Evolutionary conservation across 768 basidiomycete species (phyloP).

Genomic region (Amanita thiersii): DNA sequence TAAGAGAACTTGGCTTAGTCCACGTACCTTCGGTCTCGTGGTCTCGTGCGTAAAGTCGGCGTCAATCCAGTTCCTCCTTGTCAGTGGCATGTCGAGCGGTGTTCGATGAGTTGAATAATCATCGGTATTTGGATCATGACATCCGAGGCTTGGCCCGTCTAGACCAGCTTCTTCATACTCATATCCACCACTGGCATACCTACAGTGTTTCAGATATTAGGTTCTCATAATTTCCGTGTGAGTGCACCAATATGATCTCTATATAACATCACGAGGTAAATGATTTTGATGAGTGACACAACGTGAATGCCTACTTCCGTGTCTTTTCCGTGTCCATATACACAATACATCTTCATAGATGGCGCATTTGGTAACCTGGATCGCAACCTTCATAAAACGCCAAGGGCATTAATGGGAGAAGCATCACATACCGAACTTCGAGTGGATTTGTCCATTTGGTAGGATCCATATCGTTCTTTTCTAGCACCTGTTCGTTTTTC

Average conservation of each 20-base stretch:
- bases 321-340: conserved; percentile 94
- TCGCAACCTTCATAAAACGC: background rate
- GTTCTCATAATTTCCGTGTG: background rate
- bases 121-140: conserved; percentile 32
- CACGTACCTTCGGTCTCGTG: conserved; percentile 43
- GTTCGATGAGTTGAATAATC: conserved; percentile 35
- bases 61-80: conserved; percentile 63
- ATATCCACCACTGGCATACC: conserved; percentile 68
- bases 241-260: conserved; percentile 85
- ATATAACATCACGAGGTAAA: conserved; percentile 2
- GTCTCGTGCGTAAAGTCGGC: conserved; percentile 64
- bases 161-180: conserved; percentile 52
- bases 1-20: background rate
- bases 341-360: conserved; percentile 85
- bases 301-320: conserved; percentile 57
- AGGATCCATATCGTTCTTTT: conserved; percentile 61
- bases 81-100: conserved; percentile 29
- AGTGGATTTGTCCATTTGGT: conserved; percentile 92
- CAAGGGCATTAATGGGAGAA: background rate
- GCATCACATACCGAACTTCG: conserved; percentile 50
- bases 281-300: background rate
- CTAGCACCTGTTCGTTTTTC: conserved; percentile 54
- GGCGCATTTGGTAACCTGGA: conserved; percentile 80
- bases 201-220: conserved; percentile 13
- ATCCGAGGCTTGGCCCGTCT: conserved; percentile 35